Base-by-base conservation (phyloP, 257 asterid genomes). In the Solanum sejunctum region DNA sequence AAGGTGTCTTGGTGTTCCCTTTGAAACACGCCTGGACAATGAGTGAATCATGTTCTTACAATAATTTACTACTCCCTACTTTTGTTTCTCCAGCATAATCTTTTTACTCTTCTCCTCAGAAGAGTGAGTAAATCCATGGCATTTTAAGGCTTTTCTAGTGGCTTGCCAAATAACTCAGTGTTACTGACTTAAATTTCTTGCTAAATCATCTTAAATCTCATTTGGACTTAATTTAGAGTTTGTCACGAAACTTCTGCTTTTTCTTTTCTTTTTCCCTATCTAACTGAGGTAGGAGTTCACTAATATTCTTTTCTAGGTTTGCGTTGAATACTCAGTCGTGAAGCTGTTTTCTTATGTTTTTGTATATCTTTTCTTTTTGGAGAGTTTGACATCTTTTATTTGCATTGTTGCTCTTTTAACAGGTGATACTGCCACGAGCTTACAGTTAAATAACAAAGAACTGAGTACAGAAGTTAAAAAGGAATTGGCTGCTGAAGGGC, bases 401-500 rank as follows among this genome's bases (percentile, higher is more conserved):
- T 71, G 75, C 80, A 52, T 21, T 79, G 81, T n/a, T 66, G 60
- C 54, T 85, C 52, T 86, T 56, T 52, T 63, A 82, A 56, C 86
- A 88, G 88, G 79, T 72, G 69, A 72, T 45, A 75, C 66, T 47
- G 85, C 81, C 75, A 85, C 70, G 60, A 77, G 83, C 78, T 86
- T 82, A 39, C 83, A 87, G 57, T 73, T 86, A 87, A 90, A 87
- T 82, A 87, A 54, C 60, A 84, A 85, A 77, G 91, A 86, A 84
- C 86, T 39, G 83, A 85, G 28, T 80, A 81, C 85, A 84, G 87
- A 84, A 39, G 87, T 89, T 64, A 89, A 87, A 85, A 78, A 85
- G 67, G 91, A 87, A 64, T 70, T 85, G 83, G 87, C 83, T 85
- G 89, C 89, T 69, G 85, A 91, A 86, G 86, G 77, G 84, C 86